Base-by-base conservation (phyloP, 2,329 filamentous ascomycete genomes). In the Aspergillus floridensis region DNA sequence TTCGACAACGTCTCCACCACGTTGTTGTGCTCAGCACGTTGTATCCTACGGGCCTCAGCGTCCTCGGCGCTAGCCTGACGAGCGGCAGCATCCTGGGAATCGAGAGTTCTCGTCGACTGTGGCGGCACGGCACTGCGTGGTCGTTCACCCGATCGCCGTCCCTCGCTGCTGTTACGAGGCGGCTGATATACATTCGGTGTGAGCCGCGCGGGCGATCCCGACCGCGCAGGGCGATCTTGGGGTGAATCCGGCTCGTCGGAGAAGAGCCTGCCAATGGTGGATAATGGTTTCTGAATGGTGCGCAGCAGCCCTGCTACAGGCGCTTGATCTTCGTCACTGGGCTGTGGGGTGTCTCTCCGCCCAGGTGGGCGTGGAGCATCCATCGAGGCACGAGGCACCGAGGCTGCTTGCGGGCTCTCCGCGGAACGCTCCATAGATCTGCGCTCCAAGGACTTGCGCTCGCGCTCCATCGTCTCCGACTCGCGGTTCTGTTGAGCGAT, bases 241-340 rank as follows among this genome's bases (percentile, higher is more conserved):
- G 75, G 62, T 10, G 71, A 66, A 4, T 78, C 77, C 32, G 72
- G 65, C 21, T 88, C 87, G 63, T 91, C 95, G 0, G 91, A 92
- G 76, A 99, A 98, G 62, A 99, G 98, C 55, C 93, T 86, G 3
- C 95, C 95, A 61, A 99, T 96, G 0, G 91, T 96, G 57, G 88
- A 92, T 12, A 99, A 81, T 0, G 95, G 95, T 59, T 86, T 90
- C 75, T 98, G 93, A 58, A 99, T 97, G 0, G 92, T 93, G 50
- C 92, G 87, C 2, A 99, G 81, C 14, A 99, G 80, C 1, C 93
- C 93, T 44, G 88, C 86, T 26, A 97, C 93, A 48, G 93, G 89
- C 1, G 90, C 88, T 55, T 86, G 88, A 53, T 96, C 92, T 41
- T 93, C 90, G 2, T 80, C 80, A 64, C 83, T 79, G 71, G 73